Percentiles rank a stretch among this genome's conserved stretches.
Conservation (phyloP, 768 basidiomycete genomes). For the Tulasnella sp. region DNA sequence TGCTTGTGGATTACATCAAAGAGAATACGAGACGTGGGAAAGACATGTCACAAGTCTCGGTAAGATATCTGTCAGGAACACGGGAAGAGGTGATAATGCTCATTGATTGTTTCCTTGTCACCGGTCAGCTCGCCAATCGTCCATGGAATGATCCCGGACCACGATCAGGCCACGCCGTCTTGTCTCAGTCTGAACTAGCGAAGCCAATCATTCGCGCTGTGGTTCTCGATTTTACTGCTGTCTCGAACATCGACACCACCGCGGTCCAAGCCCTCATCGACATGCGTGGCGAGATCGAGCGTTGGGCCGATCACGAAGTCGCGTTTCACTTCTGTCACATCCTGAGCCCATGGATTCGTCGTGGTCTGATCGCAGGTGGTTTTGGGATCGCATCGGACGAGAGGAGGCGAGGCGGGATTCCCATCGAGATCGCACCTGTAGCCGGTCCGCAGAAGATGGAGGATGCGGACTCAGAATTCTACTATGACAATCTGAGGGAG, state of each 20-base stretch:
- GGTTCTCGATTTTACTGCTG: conserved; percentile 81
- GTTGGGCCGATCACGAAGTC: conserved; percentile 43
- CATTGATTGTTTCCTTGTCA: not conserved
- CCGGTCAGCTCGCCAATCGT: conserved; percentile 45
- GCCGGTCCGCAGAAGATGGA: conserved; percentile 1
- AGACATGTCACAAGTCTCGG: conserved; percentile 52
- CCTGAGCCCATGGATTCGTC: conserved; percentile 87
- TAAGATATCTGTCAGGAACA: conserved; percentile 39
- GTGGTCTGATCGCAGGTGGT: conserved; percentile 79
- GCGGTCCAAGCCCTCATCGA: conserved; percentile 87
- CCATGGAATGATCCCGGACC: conserved; percentile 24
- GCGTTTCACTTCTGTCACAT: conserved; percentile 93
- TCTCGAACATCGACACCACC: conserved; percentile 86
- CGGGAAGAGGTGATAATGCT: too few species aligned
- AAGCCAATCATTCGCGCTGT: conserved; percentile 72
- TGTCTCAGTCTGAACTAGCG: conserved; percentile 35
- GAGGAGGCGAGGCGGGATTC: conserved; percentile 25
- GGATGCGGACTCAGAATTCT: conserved; percentile 20
- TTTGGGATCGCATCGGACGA: conserved; percentile 55
- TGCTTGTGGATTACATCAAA: conserved; percentile 75
- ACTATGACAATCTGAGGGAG: conserved; percentile 10
- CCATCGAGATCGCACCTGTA: conserved; percentile 17
- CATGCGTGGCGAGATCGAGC: conserved; percentile 75
- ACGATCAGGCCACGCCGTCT: conserved; percentile 12
- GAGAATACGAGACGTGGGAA: conserved; percentile 61